Evolutionary conservation across 306 rosid species (phyloP).

Genomic region (Rubus parviflorus): DNA sequence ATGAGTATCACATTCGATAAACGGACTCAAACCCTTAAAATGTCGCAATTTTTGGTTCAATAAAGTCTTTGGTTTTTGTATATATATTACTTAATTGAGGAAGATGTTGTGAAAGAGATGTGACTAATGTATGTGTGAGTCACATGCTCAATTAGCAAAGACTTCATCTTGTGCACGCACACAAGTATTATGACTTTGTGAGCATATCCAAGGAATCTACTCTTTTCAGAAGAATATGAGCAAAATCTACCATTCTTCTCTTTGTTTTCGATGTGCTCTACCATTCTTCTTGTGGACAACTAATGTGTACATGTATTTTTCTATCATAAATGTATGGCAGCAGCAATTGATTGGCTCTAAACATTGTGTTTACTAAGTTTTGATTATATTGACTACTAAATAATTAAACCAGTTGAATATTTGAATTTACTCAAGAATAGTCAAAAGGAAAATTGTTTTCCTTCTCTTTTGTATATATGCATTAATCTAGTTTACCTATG

Average conservation of each 20-base stretch:
- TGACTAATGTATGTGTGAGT: too few relatives aligned
- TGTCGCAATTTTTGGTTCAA: too few relatives aligned
- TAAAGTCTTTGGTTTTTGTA: too few relatives aligned
- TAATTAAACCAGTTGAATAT: not conserved
- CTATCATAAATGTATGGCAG: not conserved
- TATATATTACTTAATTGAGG: too few relatives aligned
- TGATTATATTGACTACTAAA: not conserved
- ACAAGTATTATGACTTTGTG: not conserved
- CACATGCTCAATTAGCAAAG: not conserved
- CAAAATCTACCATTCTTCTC: too few relatives aligned
- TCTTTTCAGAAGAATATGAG: not conserved
- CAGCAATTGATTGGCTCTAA: not conserved
- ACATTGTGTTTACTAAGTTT: not conserved
- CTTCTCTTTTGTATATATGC: not conserved
- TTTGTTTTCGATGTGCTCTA: too few relatives aligned
- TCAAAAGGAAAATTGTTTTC: not conserved
- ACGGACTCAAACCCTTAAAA: too few relatives aligned
- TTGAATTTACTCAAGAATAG: not conserved
- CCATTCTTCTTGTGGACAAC: not conserved
- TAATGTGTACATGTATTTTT: not conserved
- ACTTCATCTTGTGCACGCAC: conserved; percentile 5
- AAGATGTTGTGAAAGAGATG: too few relatives aligned
- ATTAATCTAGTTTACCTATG: too few relatives aligned
- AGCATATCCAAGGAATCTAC: conserved; percentile 20
- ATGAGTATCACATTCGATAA: too few relatives aligned